Base-by-base conservation (phyloP, 192 early-diverging fungal species). In the Rhizophlyctis rosea region DNA sequence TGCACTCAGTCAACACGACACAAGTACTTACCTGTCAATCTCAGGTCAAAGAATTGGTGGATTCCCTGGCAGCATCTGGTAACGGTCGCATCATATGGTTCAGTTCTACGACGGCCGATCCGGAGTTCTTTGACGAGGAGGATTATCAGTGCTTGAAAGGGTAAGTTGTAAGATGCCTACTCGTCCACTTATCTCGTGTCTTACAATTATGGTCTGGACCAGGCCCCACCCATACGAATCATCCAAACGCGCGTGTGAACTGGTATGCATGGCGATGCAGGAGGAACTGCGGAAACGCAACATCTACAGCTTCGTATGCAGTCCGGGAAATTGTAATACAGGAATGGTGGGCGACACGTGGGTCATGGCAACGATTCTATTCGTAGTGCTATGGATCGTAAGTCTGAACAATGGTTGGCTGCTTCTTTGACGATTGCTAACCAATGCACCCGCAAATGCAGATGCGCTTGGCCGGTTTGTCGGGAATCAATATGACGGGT, bases 201-300 rank as follows among this genome's bases (percentile, higher is more conserved):
- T 23, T 62, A 50, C 27, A 36, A 28, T 28, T 0, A 23, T 39
- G 5, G 23, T 3, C 32, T 14, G 27, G 24, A 66, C 24, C 34
- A 78, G 69, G 24, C 33, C 51, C 13, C 48, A 75, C 18, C 77
- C 81, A 4, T 82, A 82, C 53, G 81, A 82, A 54, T 65, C 65
- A 3, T 77, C 77, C 50, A 83, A 83, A 59, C 64, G 77, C 0
- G 27, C 80, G 5, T 59, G 69, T 21, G 81, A 83, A 47, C 36
- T 83, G 25, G 55, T 76, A 9, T 60, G 64, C 34, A 50, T 76
- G 35, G 57, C 58, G 14, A 54, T 73, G 44, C 34, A 66, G 9
- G 39, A 34, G 2, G 48, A 60, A 44, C 54, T 77, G 24, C 5
- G 47, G 16, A 34, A 73, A 25, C 31, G 50, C 28, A 60, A 64